Evolutionary conservation across 176 grass and related monocot genomes (phyloP).

Genomic region (Carex parvula): DNA sequence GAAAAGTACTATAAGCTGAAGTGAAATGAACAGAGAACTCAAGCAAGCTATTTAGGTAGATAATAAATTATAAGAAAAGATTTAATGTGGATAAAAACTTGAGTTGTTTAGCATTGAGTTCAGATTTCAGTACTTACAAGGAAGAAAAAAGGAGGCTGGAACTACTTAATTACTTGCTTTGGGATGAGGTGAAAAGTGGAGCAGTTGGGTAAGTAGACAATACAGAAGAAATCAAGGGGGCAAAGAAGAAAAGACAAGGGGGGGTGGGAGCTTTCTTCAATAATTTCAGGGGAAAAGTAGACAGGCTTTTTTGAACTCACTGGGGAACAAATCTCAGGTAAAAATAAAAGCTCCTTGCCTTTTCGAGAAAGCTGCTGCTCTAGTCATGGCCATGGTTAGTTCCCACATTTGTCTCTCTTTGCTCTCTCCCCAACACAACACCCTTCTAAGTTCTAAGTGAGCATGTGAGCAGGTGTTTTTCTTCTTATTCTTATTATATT

Average conservation of each 20-base stretch:
- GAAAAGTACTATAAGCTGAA: neutral
- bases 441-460: neutral
- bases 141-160: neutral
- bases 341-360: neutral
- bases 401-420: neutral
- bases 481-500: neutral
- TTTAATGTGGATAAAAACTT: neutral
- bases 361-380: conserved; percentile 12
- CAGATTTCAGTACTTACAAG: neutral
- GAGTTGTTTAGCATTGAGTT: too few species aligned
- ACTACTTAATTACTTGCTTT: neutral
- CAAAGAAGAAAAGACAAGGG: conserved; percentile 9
- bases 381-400: neutral
- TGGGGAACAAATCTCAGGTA: neutral
- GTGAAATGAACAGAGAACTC: neutral
- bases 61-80: neutral
- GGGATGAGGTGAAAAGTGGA: conserved; percentile 10
- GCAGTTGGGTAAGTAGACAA: neutral
- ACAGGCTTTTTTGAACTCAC: neutral
- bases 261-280: conserved; percentile 10
- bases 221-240: conserved; percentile 23
- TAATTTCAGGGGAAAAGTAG: conserved; percentile 27
- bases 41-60: neutral
- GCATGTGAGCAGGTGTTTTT: conserved; percentile 9
- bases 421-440: neutral